Percentiles rank a stretch among this genome's conserved stretches.
Conservation (phyloP, 257 asterid species). For the Primulina tabacum region DNA sequence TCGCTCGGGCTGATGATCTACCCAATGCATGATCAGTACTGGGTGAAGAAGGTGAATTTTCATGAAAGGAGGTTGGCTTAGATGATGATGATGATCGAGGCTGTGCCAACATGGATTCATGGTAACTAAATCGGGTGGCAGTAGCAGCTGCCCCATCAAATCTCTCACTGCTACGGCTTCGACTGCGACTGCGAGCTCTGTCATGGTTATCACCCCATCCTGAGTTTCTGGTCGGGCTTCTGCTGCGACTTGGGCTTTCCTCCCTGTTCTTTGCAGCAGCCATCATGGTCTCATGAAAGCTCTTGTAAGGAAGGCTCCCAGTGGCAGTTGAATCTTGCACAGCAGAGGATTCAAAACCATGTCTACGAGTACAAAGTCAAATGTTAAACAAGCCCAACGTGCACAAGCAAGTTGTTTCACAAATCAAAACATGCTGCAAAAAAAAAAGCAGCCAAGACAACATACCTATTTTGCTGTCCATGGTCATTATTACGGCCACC, state of each 20-base stretch:
- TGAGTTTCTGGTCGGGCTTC: slow-evolving; percentile 52
- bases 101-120: slow-evolving; percentile 51
- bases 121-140: slow-evolving; percentile 38
- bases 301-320: slow-evolving; percentile 41
- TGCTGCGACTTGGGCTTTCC: slow-evolving; percentile 41
- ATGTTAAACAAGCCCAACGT: not conserved
- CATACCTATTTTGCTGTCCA: slow-evolving; percentile 55
- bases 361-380: slow-evolving; percentile 25
- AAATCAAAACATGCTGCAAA: not conserved
- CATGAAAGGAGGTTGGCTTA: slow-evolving; percentile 1
- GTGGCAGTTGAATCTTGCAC: slow-evolving; percentile 14
- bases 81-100: slow-evolving; percentile 14
- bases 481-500: slow-evolving; percentile 39
- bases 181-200: slow-evolving; percentile 33
- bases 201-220: slow-evolving; percentile 46
- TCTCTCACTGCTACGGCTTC: slow-evolving; percentile 53
- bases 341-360: slow-evolving; percentile 21
- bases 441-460: not conserved
- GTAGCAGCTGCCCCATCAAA: slow-evolving; percentile 35
- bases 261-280: slow-evolving; percentile 35
- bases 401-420: not conserved
- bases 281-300: slow-evolving; percentile 48
- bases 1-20: too few species aligned
- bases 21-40: not conserved
- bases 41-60: not conserved